Conservation (phyloP, 2,329 filamentous ascomycete species). For the Ophiostoma australiae region DNA sequence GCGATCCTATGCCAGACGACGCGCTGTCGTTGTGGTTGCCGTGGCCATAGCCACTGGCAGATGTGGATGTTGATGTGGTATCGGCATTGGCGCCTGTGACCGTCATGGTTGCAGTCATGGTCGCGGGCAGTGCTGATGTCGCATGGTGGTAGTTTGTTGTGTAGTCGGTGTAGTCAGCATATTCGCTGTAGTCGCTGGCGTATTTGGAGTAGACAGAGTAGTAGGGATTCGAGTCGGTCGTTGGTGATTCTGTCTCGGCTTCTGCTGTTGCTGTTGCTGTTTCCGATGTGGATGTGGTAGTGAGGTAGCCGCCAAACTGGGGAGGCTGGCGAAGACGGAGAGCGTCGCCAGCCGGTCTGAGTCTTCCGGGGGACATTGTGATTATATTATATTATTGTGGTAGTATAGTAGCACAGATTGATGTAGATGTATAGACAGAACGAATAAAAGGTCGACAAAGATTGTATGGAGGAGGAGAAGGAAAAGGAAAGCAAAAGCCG, state of each 20-base stretch:
- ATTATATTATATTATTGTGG: background rate
- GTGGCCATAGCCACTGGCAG: background rate
- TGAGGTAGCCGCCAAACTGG: background rate
- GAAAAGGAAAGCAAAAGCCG: background rate
- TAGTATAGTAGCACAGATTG: background rate
- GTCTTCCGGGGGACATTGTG: background rate
- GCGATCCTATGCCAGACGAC: conserved; percentile 9
- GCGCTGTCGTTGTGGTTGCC: background rate
- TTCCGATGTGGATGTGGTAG: background rate
- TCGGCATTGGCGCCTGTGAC: background rate
- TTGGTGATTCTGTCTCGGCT: background rate
- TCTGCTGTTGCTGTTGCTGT: background rate
- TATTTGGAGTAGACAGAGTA: conserved; percentile 4
- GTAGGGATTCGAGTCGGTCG: background rate
- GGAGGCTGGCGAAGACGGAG: background rate
- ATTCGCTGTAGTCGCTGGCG: background rate
- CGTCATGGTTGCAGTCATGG: background rate
- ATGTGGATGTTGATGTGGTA: background rate
- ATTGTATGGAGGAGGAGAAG: background rate
- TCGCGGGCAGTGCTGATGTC: background rate
- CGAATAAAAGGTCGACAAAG: background rate
- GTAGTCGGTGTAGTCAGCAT: background rate
- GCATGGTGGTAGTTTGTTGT: background rate
- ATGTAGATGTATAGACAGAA: background rate
- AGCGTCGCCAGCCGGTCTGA: background rate